Evolutionary conservation across 2,329 filamentous ascomycete genomes (phyloP), one percentile per base, ranked within the genome.

Genomic region (Sclerotinia spermophila): DNA sequence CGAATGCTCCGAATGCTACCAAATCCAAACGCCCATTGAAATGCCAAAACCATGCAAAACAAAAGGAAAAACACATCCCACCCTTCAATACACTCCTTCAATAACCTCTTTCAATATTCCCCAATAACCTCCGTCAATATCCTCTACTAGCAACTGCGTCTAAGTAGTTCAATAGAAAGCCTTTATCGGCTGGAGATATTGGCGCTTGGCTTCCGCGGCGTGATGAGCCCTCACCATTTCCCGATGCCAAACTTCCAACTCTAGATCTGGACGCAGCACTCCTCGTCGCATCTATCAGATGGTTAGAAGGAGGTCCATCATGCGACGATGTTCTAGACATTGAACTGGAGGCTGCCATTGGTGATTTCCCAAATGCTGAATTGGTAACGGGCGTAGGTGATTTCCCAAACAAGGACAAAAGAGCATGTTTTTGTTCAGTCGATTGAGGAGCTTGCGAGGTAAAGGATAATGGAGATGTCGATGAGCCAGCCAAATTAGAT

Each of bases 151-250:
- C 75, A 61, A 79, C 73, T 70, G 83, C 83, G 73, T 92, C 87
- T 76, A 96, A 81, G 78, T 93, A 96, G 15, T 87, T 90, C 67
- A 96, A 83, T 78, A 96, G 81, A 76, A 96, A 96, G 24, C 85
- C 89, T 78, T 92, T 90, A 75, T 96, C 90, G 0, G 88, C 90
- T 0, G 91, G 87, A 5, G 90, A 91, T 59, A 89, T 88, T 19
- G 86, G 83, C 44, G 84, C 83, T 76, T 86, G 82, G 72, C 84
- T 86, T 27, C 82, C 83, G 17, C 84, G 82, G 55, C 84, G 81
- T 51, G 76, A 71, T 58, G 72, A 38, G n/a, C 21, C 45, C 72
- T 70, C 60, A 56, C 40, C 68, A 72, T 75, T 72, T 71, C 72
- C 74, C 70, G 79, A 76, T 66, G 75, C 74, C 70, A 79, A 55